Evolutionary conservation across 306 rosid genomes (phyloP), one percentile per base, ranked within the genome.

Genomic region (Trifolium fragiferum): DNA sequence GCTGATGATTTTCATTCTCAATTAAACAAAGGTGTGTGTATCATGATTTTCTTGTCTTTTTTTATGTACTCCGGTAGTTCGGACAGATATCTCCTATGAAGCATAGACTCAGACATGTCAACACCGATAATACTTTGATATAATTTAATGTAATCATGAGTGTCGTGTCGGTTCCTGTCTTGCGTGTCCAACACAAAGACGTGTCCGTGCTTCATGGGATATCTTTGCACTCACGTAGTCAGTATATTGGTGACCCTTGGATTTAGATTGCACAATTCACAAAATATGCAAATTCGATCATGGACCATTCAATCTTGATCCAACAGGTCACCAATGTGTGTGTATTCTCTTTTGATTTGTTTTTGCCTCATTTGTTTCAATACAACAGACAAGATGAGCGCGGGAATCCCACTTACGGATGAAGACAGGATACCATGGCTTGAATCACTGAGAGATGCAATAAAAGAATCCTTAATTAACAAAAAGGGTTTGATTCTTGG

Each of bases 341-440:
- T 19, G 10, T 0, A 53, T 53, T 27, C 14, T 6, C 19, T 59
- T 27, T 60, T 50, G 21, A 14, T 38, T 20, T 71, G 20, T 71
- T 21, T 40, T 15, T 18, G 16, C 23, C 18, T 33, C 41, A 16
- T 64, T 40, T 77, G 6, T 27, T 43, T 16, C 4, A 38, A 67
- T 30, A 37, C 74, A 40, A 70, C 88, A 91, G 98, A 86, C 57
- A 93, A 93, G 80, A 93, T 89, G 98, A 47, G 76, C 0, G 70
- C 65, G 33, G 98, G 96, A 59, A 88, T 86, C 70, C 97, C 96
- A 16, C 96, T 93, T 25, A 74, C 89, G 0, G 92, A 89, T 37
- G 89, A 91, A 50, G 98, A 91, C 73, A 69, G 98, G 37, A 76
- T 69, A 25, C 98, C 97, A 1, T 93, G 98, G 98, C 96, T 93